phyloP scores from a whole-genome alignment of 805 yeast genomes.

The Spathaspora girioi region DNA sequence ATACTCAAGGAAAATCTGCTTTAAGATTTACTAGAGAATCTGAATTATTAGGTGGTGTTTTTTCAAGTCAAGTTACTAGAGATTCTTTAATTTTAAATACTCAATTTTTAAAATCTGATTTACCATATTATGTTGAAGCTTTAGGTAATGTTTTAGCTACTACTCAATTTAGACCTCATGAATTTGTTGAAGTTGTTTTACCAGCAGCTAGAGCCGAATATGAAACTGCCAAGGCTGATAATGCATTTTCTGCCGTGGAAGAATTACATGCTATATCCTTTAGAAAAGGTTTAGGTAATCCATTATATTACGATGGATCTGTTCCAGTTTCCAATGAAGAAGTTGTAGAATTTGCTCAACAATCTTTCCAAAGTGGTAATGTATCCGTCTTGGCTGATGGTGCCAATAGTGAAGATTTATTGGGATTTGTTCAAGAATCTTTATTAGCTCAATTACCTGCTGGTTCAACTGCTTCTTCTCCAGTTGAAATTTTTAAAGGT shows the following conservation, averaged over 20 bases:
- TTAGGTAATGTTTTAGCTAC: conserved; percentile 69
- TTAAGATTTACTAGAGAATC: conserved; percentile 91
- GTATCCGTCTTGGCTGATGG: conserved; percentile 71
- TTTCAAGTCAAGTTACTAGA: conserved; percentile 69
- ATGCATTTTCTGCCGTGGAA: conserved; percentile 66
- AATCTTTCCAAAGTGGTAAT: conserved; percentile 67
- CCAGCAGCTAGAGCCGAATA: conserved; percentile 74
- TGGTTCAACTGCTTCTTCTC: conserved; percentile 47
- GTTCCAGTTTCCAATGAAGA: conserved; percentile 55
- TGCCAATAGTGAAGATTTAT: conserved; percentile 67
- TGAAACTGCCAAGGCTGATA: conserved; percentile 45
- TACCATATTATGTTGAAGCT: conserved; percentile 89
- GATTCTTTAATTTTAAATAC: conserved; percentile 81
- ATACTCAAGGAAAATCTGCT: conserved; percentile 80
- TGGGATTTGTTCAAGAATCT: conserved; percentile 62
- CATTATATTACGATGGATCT: conserved; percentile 70
- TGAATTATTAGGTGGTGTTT: conserved; percentile 86
- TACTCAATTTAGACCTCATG: conserved; percentile 78
- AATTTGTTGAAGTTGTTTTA: conserved; percentile 73
- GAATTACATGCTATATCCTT: conserved; percentile 75
- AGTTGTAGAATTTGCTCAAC: conserved; percentile 60
- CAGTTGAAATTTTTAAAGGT: conserved; percentile 52
- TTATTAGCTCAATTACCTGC: conserved; percentile 59
- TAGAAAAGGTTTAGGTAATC: conserved; percentile 85
- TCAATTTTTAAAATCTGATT: conserved; percentile 77